phyloP scores from a whole-genome alignment of 495 filamentous ascomycete genomes.

The Thozetella sp. region DNA sequence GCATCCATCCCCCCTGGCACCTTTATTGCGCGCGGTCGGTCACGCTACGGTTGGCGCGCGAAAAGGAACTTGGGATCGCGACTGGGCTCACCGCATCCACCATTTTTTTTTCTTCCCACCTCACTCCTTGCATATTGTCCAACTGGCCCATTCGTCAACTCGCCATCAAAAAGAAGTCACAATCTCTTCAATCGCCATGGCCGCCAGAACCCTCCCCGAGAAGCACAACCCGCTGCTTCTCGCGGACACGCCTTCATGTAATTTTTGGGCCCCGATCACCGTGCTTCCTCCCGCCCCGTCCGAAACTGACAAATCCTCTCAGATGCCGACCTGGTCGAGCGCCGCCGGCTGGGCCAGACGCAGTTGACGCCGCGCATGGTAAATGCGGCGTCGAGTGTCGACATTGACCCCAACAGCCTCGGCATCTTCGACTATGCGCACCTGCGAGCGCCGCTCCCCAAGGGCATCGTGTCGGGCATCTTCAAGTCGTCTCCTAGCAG shows the following conservation, averaged over 20 bases:
- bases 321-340: slow-evolving; percentile 83
- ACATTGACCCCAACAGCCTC: slow-evolving; percentile 69
- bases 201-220: slow-evolving; percentile 52
- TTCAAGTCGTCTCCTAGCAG: slow-evolving; percentile 85
- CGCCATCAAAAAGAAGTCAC: not conserved
- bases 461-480: slow-evolving; percentile 87
- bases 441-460: slow-evolving; percentile 85
- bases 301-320: slow-evolving; percentile 35
- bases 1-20: not conserved
- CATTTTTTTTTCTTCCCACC: slow-evolving; percentile 5
- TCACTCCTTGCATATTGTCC: not conserved
- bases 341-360: slow-evolving; percentile 89
- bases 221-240: slow-evolving; percentile 77
- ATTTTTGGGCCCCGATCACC: slow-evolving; percentile 19
- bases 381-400: slow-evolving; percentile 64
- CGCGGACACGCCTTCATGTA: slow-evolving; percentile 70
- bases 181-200: slow-evolving; percentile 1
- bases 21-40: not conserved
- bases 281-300: not conserved
- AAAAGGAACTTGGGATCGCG: slow-evolving; percentile 12
- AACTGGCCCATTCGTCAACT: not conserved
- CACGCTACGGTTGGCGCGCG: slow-evolving; percentile 2
- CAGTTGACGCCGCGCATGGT: slow-evolving; percentile 78
- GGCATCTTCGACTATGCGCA: slow-evolving; percentile 95
- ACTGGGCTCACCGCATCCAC: not conserved